Conservation (phyloP, 371 early-diverging fungal genomes). For the Capillidium rhysosporum region DNA sequence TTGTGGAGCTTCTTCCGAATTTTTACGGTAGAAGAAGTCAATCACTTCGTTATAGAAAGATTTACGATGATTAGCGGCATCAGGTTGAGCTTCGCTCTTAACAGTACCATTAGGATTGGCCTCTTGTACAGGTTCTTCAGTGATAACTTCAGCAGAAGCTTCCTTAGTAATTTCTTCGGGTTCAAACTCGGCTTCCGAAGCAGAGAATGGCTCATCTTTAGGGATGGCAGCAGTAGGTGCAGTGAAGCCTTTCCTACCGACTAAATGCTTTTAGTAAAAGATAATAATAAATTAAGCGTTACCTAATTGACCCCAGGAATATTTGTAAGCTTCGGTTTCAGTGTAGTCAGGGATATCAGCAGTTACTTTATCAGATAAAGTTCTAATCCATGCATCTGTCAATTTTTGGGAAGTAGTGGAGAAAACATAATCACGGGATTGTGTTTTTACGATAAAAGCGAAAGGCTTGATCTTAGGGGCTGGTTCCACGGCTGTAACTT, state of each 20-base stretch:
- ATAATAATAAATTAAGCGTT: not conserved
- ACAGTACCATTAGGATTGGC: not conserved
- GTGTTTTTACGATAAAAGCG: slow-evolving; percentile 18
- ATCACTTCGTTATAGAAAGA: slow-evolving; percentile 5
- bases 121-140: not conserved
- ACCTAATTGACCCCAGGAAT: slow-evolving; percentile 3
- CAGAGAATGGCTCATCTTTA: slow-evolving; percentile 7
- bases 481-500: slow-evolving; percentile 14
- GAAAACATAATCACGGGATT: slow-evolving; percentile 17
- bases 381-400: slow-evolving; percentile 18
- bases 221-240: not conserved
- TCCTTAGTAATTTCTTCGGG: slow-evolving; percentile 1
- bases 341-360: slow-evolving; percentile 1
- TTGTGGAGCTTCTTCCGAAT: not conserved
- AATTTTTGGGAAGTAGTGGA: slow-evolving; percentile 17
- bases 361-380: slow-evolving; percentile 10
- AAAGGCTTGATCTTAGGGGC: slow-evolving; percentile 16
- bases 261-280: not conserved
- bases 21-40: slow-evolving; percentile 5
- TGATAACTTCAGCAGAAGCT: not conserved
- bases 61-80: not conserved
- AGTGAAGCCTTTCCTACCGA: slow-evolving; percentile 1
- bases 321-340: slow-evolving; percentile 6
- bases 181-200: slow-evolving; percentile 6
- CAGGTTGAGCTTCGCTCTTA: not conserved